These are phyloP conservation scores for Grigorovia humatica DNA, from an alignment of 805 yeast genomes.

Conservation along the genomic window DNA sequence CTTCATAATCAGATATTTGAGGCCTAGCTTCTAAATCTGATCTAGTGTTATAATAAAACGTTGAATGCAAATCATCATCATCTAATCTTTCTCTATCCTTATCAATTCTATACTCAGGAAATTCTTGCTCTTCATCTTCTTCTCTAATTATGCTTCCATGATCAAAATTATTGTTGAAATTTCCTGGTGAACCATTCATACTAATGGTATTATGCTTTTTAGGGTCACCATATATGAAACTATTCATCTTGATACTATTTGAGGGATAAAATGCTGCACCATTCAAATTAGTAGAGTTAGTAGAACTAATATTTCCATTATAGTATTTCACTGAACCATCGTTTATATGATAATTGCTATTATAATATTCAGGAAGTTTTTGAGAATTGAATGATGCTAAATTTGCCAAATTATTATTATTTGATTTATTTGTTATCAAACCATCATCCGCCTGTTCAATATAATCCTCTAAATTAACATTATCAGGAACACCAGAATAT, in stretches of 20 bases:
- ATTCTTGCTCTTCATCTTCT: constrained; percentile 6
- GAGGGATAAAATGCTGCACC: not conserved
- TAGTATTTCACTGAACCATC: not conserved
- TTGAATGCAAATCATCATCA: constrained; percentile 26
- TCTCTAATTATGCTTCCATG: constrained; percentile 15
- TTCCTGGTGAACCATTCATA: not conserved
- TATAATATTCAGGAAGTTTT: not conserved
- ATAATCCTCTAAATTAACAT: constrained; percentile 36
- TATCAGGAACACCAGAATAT: constrained; percentile 62
- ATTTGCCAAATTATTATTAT: constrained; percentile 4
- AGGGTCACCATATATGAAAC: constrained; percentile 2
- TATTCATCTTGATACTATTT: constrained; percentile 6
- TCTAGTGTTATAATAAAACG: constrained; percentile 27
- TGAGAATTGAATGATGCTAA: not conserved
- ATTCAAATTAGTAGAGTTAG: not conserved
- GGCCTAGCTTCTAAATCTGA: constrained; percentile 25
- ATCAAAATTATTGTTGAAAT: not conserved
- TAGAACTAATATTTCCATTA: not conserved
- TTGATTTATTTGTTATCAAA: not conserved
- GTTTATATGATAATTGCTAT: not conserved
- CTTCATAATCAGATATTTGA: constrained; percentile 26
- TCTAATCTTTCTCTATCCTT: constrained; percentile 14
- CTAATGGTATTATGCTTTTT: constrained; percentile 1
- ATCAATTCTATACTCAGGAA: not conserved
- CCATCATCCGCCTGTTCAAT: constrained; percentile 34